Conservation (phyloP, 192 early-diverging fungal genomes). For the Backusella tarrabulga region DNA sequence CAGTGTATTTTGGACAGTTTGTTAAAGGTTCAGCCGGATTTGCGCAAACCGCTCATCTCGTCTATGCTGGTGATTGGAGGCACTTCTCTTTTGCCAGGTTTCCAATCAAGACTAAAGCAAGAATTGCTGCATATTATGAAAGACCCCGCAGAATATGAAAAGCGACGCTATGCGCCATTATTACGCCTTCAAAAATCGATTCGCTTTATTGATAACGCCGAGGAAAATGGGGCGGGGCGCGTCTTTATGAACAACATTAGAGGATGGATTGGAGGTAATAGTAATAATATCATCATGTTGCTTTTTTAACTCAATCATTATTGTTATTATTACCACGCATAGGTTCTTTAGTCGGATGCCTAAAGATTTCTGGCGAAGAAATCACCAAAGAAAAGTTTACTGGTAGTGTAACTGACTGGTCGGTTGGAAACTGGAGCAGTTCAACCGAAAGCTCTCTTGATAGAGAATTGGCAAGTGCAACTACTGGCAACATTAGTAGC, state of each 20-base stretch:
- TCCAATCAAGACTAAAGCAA: constrained; percentile 58
- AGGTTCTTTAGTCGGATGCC: constrained; percentile 73
- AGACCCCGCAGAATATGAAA: constrained; percentile 28
- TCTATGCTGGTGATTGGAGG: constrained; percentile 78
- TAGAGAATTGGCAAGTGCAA: neutral
- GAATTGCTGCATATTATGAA: constrained; percentile 58
- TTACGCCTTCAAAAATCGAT: constrained; percentile 48
- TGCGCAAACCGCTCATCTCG: constrained; percentile 61
- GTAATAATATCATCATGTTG: neutral
- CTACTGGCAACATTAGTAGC: neutral
- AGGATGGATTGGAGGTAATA: constrained; percentile 73
- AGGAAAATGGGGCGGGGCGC: constrained; percentile 36
- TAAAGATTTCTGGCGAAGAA: constrained; percentile 73
- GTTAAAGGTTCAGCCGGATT: constrained; percentile 63
- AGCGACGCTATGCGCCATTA: constrained; percentile 47
- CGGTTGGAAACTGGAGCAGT: constrained; percentile 31
- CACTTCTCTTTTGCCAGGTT: constrained; percentile 70
- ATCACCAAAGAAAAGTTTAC: constrained; percentile 63
- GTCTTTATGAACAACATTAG: constrained; percentile 71
- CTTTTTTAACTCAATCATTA: neutral
- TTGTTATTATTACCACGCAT: neutral
- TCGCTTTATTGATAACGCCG: constrained; percentile 52
- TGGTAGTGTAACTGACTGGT: constrained; percentile 66
- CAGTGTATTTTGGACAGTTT: constrained; percentile 57
- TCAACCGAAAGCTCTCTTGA: neutral